Base-by-base conservation (phyloP, 116 monocot species). In the Papilionanthe hybrid region DNA sequence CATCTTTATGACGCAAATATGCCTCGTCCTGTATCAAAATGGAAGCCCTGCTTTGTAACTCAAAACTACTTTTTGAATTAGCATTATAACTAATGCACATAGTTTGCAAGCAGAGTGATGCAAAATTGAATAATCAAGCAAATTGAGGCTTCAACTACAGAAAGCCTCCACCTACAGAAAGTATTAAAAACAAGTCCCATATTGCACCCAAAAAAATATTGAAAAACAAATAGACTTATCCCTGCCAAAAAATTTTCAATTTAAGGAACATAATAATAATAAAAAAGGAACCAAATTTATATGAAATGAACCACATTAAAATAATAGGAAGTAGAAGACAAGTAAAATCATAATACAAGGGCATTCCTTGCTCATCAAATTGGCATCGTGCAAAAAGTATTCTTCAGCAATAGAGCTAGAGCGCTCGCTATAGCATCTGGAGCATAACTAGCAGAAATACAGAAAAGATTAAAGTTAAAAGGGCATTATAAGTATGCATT, bases 41-140 rank as follows among this genome's bases (percentile, higher is more conserved):
- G 81, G 87, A 83, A 86, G 80, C 72, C 84, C 78, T 91, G 71
- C 91, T 92, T 91, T 95, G 92, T 83, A 78, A 89, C 89, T 80
- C 27, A 85, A 84, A 84, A 42, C 81, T 77, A 72, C 77, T 60
- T 79, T 77, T 43, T 86, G 53, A 88, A 78, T 81, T 45, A 29
- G 42, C 53, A 80, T 78, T 58, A 9, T 50, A 76, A 17, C 32
- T 69, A 12, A 37, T 29, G 69, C 69, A 32, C 15, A 69, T 69
- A 30, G 69, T 69, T 69, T 37, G 11, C 37, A 37, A 15, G 69
- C 22, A 69, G 69, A 69, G 32, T 30, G 22, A 69, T 69, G 37
- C 4, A 29, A 32, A 69, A 69, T 69, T 29, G 37, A 69, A 17
- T 29, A 69, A 69, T 37, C 17, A 37, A 69, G 32, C 69, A 69